Base-by-base conservation (phyloP, 2,329 filamentous ascomycete species). In the Alternaria arbusti region DNA sequence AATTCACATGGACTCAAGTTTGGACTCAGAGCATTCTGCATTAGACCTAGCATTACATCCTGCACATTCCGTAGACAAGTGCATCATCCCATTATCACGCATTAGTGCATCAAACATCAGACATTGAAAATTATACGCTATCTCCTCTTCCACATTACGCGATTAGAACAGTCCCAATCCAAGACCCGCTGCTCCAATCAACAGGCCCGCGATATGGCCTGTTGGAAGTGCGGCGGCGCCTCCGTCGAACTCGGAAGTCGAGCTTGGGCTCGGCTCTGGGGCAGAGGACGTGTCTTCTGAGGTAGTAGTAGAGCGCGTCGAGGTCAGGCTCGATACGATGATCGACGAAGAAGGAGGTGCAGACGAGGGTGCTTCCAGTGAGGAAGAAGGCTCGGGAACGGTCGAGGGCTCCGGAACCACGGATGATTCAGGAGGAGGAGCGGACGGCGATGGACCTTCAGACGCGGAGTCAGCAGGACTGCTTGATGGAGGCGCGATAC, bases 181-280 rank as follows among this genome's bases (percentile, higher is more conserved):
- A 23, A 76, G 9, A 13, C 71, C 73, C 7, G 70, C 72, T 15
- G 71, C 73, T 20, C 74, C 73, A 49, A 75, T 52, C 3, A 75
- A 40, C 57, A 70, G 67, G 1, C 70, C 70, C 10, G 68, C 72
- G 11, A 73, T 57, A 11, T 66, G 54, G 10, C 63, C 67, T 10
- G 64, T 67, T 5, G 64, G 67, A 12, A 59, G 50, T 0, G 64
- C 69, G 4, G 64, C 69, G 4, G 69, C 74, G 10, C 66, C 73
- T 15, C 63, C 70, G 20, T 70, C 69, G 22, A 65, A 70, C 26
- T 61, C 43, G n/a, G 57, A 28, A 15, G 57, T 40, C 12, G 52
- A 45, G 49, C 65, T 68, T 17, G 26, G 26, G 9, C 51, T 67
- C 6, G 66, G 49, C 17, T 52, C 59, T 10, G 63, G 57, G 23